These are phyloP conservation scores for Umbellularia californica DNA, from an alignment of 164 flowering plant genomes.

Conservation along the genomic window DNA sequence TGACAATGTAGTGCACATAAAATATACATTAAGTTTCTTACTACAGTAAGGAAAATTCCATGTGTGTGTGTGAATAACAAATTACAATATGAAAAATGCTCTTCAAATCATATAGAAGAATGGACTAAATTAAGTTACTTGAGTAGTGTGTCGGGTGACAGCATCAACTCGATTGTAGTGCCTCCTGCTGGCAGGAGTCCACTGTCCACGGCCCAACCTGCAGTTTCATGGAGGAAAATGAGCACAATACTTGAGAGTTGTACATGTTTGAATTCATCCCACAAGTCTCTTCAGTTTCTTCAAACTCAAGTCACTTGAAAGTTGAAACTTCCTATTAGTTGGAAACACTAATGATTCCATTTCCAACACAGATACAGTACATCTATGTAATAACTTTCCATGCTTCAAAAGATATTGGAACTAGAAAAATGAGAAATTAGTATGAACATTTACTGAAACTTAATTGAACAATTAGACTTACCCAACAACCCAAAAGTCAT, in stretches of 20 bases:
- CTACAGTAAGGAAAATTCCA: background rate
- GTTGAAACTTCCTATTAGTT: background rate
- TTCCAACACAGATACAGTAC: background rate
- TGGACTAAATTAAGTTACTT: slow-evolving; percentile 32
- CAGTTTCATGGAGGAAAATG: background rate
- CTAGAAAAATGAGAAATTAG: slow-evolving; percentile 11
- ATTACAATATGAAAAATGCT: background rate
- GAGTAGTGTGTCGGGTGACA: slow-evolving; percentile 57
- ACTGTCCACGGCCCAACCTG: slow-evolving; percentile 74
- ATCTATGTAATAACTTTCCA: background rate
- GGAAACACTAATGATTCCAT: background rate
- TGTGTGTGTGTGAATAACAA: background rate
- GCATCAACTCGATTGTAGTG: slow-evolving; percentile 75
- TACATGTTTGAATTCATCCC: too few relatives aligned
- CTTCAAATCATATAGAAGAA: background rate
- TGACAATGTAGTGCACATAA: slow-evolving; percentile 3
- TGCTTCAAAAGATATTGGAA: background rate
- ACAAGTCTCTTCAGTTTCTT: background rate
- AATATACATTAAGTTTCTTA: too few relatives aligned
- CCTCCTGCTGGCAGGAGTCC: slow-evolving; percentile 50
- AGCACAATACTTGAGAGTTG: too few relatives aligned
- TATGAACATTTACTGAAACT: background rate
- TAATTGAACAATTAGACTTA: slow-evolving; percentile 18
- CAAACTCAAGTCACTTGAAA: background rate
- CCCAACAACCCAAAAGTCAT: slow-evolving; percentile 58